These are phyloP conservation scores for Calocera cornea DNA, from an alignment of 768 basidiomycete genomes.

Conservation along the genomic window DNA sequence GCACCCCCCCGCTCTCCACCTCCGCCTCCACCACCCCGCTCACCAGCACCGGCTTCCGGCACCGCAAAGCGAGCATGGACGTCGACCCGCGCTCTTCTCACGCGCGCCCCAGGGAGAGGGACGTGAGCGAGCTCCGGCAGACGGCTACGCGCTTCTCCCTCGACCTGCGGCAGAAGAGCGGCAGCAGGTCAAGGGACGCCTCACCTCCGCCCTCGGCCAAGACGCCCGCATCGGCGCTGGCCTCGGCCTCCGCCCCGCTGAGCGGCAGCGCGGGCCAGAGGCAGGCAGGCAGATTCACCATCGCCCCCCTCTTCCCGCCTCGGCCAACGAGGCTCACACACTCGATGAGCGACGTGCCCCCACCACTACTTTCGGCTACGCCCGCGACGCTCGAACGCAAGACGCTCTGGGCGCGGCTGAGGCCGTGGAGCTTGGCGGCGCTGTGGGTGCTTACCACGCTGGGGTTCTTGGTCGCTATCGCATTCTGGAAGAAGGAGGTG, in stretches of 20 bases:
- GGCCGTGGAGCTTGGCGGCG: constrained; percentile 65
- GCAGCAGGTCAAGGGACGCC: not conserved
- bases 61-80: not conserved
- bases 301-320: not conserved
- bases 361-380: not conserved
- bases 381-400: not conserved
- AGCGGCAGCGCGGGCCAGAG: not conserved
- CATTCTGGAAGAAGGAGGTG: constrained; percentile 67
- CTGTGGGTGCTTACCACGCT: constrained; percentile 65
- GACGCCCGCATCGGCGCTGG: not conserved
- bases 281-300: too few relatives aligned
- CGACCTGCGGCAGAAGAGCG: not conserved
- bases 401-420: constrained; percentile 28
- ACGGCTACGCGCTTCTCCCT: not conserved
- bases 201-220: not conserved
- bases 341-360: not conserved
- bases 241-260: too few relatives aligned
- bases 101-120: not conserved
- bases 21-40: not conserved
- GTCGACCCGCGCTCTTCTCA: not conserved
- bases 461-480: constrained; percentile 66
- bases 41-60: not conserved
- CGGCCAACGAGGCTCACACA: not conserved
- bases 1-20: too few relatives aligned
- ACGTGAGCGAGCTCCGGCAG: not conserved